phyloP scores from a whole-genome alignment of 768 basidiomycete genomes.

The Pisolithus marmoratus region DNA sequence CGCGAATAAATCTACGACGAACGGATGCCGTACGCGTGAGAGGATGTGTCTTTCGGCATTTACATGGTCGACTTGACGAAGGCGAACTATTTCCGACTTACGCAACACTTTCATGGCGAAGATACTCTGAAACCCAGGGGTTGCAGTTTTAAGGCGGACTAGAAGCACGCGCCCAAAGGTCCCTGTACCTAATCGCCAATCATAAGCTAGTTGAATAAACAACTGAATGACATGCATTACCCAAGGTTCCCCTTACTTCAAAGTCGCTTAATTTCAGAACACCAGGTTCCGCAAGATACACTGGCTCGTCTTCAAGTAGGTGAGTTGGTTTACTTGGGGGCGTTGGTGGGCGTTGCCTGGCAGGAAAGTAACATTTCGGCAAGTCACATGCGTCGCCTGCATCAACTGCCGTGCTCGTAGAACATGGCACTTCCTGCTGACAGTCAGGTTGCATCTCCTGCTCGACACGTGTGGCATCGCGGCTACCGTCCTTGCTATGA shows the following conservation, averaged over 20 bases:
- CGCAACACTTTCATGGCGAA: constrained; percentile 89
- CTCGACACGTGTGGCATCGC: constrained; percentile 5
- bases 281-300: constrained; percentile 54
- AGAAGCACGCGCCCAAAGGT: constrained; percentile 94
- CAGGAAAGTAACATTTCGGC: background rate
- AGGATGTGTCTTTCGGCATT: constrained; percentile 95
- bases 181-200: constrained; percentile 67
- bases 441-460: constrained; percentile 10
- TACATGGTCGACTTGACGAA: constrained; percentile 97
- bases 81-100: constrained; percentile 78
- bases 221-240: constrained; percentile 32
- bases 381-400: constrained; percentile 10
- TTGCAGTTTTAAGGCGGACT: constrained; percentile 66
- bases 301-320: constrained; percentile 64
- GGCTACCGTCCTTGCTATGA: constrained; percentile 37
- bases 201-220: constrained; percentile 3
- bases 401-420: constrained; percentile 5
- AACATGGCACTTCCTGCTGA: constrained; percentile 6
- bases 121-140: constrained; percentile 36
- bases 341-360: constrained; percentile 7
- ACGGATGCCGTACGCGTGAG: constrained; percentile 86
- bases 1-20: constrained; percentile 93
- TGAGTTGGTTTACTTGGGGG: constrained; percentile 41
- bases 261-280: constrained; percentile 67
- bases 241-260: constrained; percentile 73